A percentile compares a stretch with the other conserved stretches of the same genome.
Evolutionary conservation across 2,329 filamentous ascomycete genomes (phyloP).

Genomic region (Aspergillus candidus): DNA sequence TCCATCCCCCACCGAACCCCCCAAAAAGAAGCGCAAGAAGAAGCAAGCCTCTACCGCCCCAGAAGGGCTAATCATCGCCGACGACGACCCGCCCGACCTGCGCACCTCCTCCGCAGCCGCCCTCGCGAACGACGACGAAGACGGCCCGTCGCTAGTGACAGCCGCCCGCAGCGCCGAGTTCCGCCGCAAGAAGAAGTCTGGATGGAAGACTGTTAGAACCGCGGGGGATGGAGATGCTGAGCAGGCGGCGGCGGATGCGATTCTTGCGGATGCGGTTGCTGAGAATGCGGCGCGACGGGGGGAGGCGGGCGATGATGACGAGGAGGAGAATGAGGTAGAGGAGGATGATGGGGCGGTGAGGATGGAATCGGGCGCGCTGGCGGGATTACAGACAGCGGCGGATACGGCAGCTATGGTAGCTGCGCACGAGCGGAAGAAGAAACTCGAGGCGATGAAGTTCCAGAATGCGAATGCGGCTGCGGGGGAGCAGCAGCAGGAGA

Average conservation of each 20-base stretch:
- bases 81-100: slow-evolving; percentile 36
- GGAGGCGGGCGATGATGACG: slow-evolving; percentile 47
- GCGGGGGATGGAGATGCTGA: slow-evolving; percentile 36
- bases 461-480: slow-evolving; percentile 32
- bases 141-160: slow-evolving; percentile 27
- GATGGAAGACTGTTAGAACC: slow-evolving; percentile 67
- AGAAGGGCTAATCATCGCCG: slow-evolving; percentile 35
- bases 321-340: slow-evolving; percentile 38
- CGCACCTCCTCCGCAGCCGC: slow-evolving; percentile 22
- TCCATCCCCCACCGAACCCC: slow-evolving; percentile 33
- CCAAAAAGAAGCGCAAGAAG: slow-evolving; percentile 54
- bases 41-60: slow-evolving; percentile 42
- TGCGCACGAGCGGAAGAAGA: slow-evolving; percentile 53
- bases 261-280: slow-evolving; percentile 65
- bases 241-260: slow-evolving; percentile 68
- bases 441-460: slow-evolving; percentile 38
- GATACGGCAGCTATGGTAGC: slow-evolving; percentile 67
- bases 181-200: slow-evolving; percentile 68
- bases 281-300: slow-evolving; percentile 53
- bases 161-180: slow-evolving; percentile 46
- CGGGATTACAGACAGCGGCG: slow-evolving; percentile 77
- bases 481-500: slow-evolving; percentile 58
- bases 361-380: slow-evolving; percentile 84
- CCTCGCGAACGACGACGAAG: slow-evolving; percentile 31
- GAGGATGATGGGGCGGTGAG: slow-evolving; percentile 41